Percentiles rank a stretch among this genome's conserved stretches.
Conservation (phyloP, 2,329 filamentous ascomycete genomes). For the Thielaviopsis euricoi region DNA sequence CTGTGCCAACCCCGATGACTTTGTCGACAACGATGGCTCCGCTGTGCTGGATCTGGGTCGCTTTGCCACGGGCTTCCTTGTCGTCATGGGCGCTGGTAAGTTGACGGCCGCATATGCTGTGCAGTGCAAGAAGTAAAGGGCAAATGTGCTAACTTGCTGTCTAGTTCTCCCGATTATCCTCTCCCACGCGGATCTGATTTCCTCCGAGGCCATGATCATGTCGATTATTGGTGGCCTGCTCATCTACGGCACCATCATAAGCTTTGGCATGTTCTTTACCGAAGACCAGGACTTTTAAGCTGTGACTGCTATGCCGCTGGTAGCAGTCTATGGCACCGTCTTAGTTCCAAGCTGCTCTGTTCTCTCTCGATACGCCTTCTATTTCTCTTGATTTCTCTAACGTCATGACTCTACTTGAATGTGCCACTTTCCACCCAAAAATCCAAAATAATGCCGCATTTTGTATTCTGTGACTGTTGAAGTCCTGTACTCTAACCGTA, state of each 20-base stretch:
- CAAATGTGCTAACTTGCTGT: not conserved
- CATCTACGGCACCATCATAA: conserved; percentile 97
- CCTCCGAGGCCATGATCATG: conserved; percentile 81
- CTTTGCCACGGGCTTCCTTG: conserved; percentile 88
- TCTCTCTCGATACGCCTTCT: not conserved
- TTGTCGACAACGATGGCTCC: conserved; percentile 69
- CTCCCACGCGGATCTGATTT: conserved; percentile 72
- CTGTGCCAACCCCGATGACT: conserved; percentile 86
- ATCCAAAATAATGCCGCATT: not conserved
- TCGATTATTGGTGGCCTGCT: conserved; percentile 79
- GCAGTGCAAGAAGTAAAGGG: not conserved
- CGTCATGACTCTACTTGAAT: not conserved
- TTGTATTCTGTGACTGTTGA: not conserved
- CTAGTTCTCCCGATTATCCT: conserved; percentile 74
- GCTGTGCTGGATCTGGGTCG: conserved; percentile 84
- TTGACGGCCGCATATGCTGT: conserved; percentile 16
- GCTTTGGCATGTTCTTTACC: conserved; percentile 95
- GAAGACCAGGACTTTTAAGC: conserved; percentile 86
- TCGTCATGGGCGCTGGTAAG: conserved; percentile 93
- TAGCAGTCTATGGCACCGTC: not conserved
- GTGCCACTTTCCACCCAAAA: not conserved
- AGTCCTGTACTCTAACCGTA: not conserved
- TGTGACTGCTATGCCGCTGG: not conserved
- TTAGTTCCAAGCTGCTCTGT: not conserved
- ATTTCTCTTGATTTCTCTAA: not conserved